These are phyloP conservation scores for Wickerhamomyces subpelliculosus DNA, from an alignment of 805 yeast species.

Conservation along the genomic window DNA sequence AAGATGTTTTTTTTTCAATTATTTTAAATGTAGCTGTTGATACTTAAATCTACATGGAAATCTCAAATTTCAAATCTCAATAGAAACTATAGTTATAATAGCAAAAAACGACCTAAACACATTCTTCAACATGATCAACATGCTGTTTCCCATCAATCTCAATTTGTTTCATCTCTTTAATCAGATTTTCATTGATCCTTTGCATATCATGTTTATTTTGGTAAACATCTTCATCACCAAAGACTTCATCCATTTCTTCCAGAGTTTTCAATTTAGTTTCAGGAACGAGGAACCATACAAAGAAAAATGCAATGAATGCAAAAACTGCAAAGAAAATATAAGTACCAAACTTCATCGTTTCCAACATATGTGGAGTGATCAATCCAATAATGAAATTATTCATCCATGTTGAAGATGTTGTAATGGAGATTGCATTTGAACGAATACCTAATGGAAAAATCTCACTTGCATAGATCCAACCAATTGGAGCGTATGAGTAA, in stretches of 20 bases:
- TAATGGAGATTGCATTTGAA: conserved; percentile 35
- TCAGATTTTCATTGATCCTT: conserved; percentile 1
- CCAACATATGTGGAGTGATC: conserved; percentile 35
- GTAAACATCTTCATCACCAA: conserved; percentile 4
- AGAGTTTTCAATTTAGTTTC: conserved; percentile 4
- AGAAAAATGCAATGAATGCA: conserved; percentile 2
- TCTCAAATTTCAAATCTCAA: too few relatives aligned
- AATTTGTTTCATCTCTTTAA: neutral
- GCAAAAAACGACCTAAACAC: neutral
- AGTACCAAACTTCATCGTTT: conserved; percentile 34
- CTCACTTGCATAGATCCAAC: conserved; percentile 39
- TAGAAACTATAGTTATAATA: too few relatives aligned
- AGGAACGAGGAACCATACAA: conserved; percentile 2
- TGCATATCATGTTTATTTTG: conserved; percentile 2
- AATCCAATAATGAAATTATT: conserved; percentile 41
- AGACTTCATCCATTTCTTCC: conserved; percentile 7
- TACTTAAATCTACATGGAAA: too few relatives aligned
- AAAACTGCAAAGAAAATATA: conserved; percentile 26
- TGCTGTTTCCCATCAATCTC: neutral
- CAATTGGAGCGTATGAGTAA: conserved; percentile 37
- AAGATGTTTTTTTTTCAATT: too few relatives aligned
- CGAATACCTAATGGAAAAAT: conserved; percentile 35
- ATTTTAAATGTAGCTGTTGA: too few relatives aligned
- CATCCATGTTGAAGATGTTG: conserved; percentile 39
- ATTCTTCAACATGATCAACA: neutral